Base-by-base conservation (phyloP, 805 yeast species). In the Helenozyma rhizophorensis region DNA sequence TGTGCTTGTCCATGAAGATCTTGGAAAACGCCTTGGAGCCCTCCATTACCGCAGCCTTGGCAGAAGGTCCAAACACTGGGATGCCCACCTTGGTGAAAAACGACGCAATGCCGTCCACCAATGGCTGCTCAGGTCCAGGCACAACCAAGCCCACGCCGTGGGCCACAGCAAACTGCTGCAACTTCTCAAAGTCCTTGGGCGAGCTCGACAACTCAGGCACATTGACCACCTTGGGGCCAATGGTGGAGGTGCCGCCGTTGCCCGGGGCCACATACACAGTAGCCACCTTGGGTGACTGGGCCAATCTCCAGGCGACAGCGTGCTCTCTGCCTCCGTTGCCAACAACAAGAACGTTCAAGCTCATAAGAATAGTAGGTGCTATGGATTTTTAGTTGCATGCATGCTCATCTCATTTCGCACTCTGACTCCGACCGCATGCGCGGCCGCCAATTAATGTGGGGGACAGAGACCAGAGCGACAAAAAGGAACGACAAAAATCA, bases 261-360 rank as follows among this genome's bases (percentile, higher is more conserved):
- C 97, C 97, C 42, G 97, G 97, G 17, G 97, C 96, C 35, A 90
- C 96, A 51, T 57, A 94, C 47, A 94, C 80, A 39, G 75, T 72
- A 40, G 65, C 62, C 22, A 88, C 95, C 27, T 74, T 60, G 23
- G 76, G 63, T 22, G 96, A 86, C 61, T 88, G 90, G 19, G 83
- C 65, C 43, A 93, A 72, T 54, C 83, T 85, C 96, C 96, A 89
- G 11, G 86, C 84, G 40, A 93, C 72, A 33, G 97, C 97, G 59
- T 93, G 97, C 64, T 93, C 99, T 70, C 99, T 88, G 48, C 98
- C 99, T 58, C 99, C 99, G 65, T 84, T 87, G 53, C 99, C 99
- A 48, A 93, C 74, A 45, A 93, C 80, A 41, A 93, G 78, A 47
- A 93, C 33, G 38, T 41, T 43, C 27, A 45, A 36, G 27, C 49